These are phyloP conservation scores for Pezicula rhizophila DNA, from an alignment of 2,329 filamentous ascomycete species.

Conservation along the genomic window DNA sequence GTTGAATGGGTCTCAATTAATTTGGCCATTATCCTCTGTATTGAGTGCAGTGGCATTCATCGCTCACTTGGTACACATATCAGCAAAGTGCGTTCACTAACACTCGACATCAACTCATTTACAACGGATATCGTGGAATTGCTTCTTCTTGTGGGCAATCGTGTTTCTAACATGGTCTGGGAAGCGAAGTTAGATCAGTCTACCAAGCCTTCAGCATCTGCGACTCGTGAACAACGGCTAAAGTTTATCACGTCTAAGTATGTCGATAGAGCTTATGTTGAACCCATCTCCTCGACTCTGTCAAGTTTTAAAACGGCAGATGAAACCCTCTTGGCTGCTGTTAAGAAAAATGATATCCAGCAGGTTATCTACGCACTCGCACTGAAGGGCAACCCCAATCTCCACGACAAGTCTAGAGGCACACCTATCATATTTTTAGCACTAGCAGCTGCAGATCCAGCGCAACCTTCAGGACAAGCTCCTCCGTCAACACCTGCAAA, in stretches of 20 bases:
- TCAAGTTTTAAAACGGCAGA: slow-evolving; percentile 75
- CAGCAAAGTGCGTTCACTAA: slow-evolving; percentile 92
- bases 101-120: slow-evolving; percentile 91
- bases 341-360: slow-evolving; percentile 94
- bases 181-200: slow-evolving; percentile 74
- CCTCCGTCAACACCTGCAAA: slow-evolving; percentile 38
- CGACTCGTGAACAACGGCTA: slow-evolving; percentile 84
- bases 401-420: slow-evolving; percentile 75
- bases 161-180: slow-evolving; percentile 95
- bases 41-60: slow-evolving; percentile 97
- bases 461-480: slow-evolving; percentile 55
- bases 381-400: slow-evolving; percentile 80
- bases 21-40: slow-evolving; percentile 90
- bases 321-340: slow-evolving; percentile 82
- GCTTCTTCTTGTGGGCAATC: slow-evolving; percentile 83
- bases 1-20: slow-evolving; percentile 99
- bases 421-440: slow-evolving; percentile 89
- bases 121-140: slow-evolving; percentile 96
- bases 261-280: slow-evolving; percentile 74
- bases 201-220: slow-evolving; percentile 66
- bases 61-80: slow-evolving; percentile 95
- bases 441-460: slow-evolving; percentile 86
- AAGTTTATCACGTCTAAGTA: slow-evolving; percentile 96
- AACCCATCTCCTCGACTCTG: slow-evolving; percentile 67
- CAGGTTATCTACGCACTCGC: slow-evolving; percentile 88